Conservation (phyloP, 306 rosid genomes). For the Medicago lupulina region DNA sequence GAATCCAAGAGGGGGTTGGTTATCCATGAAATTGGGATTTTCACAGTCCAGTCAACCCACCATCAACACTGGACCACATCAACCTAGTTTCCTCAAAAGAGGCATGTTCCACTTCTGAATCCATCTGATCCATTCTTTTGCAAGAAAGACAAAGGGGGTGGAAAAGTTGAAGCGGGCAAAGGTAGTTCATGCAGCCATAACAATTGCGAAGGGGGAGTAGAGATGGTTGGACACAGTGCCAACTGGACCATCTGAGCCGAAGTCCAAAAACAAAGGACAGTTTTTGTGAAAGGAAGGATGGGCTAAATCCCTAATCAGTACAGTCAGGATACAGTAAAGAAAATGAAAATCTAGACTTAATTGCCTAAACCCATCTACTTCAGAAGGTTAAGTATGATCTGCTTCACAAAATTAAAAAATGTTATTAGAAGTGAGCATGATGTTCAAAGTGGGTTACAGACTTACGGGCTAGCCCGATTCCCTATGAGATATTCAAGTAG, state of each 20-base stretch:
- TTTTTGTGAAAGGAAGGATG: constrained; percentile 7
- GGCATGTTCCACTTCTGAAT: background rate
- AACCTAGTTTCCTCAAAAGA: background rate
- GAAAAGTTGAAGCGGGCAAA: background rate
- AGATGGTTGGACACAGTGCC: background rate
- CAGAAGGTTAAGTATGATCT: background rate
- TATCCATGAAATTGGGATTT: background rate
- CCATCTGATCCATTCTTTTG: background rate
- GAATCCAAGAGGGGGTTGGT: background rate
- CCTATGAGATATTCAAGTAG: background rate
- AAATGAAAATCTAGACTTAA: background rate
- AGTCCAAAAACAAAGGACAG: background rate
- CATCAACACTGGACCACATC: background rate
- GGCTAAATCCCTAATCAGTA: background rate
- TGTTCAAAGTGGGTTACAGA: background rate
- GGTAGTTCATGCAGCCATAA: background rate
- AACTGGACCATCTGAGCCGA: background rate
- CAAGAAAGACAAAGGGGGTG: background rate
- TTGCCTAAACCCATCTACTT: background rate
- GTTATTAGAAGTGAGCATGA: background rate
- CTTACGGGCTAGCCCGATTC: background rate
- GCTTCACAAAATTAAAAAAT: constrained; percentile 3
- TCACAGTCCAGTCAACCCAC: background rate
- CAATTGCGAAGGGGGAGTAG: background rate
- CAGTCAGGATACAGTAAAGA: background rate